Evolutionary conservation across 768 basidiomycete genomes (phyloP), one percentile per base, ranked within the genome.

Genomic region (Psilocybe cyanescens): DNA sequence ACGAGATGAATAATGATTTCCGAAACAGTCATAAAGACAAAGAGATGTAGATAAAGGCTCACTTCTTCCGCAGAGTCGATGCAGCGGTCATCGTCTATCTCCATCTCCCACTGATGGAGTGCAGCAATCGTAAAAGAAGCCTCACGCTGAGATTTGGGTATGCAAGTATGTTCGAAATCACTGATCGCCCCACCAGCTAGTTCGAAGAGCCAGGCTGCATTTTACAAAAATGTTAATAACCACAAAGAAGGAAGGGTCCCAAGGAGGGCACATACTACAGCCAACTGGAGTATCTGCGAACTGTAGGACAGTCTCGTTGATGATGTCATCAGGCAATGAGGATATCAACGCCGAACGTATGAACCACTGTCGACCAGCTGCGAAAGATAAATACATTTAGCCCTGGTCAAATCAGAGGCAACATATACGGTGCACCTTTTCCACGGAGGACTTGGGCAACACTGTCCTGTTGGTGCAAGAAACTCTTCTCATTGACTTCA

Each of bases 91-190:
- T 97, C 94, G 63, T 90, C 85, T 46, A 90, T 76, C 31, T 88
- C 84, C 77, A 95, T 89, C 62, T 92, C 90, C 95, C 95, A 97
- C 71, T 97, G 95, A 72, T 96, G 95, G 28, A 96, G 79, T 16
- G 95, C 94, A 2, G 92, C 91, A 57, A 97, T 86, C 2, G 91
- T 95, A 75, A 94, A 97, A 8, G 83, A 72, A 0, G 92, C 90
- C 71, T 94, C 83, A 51, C 95, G 87, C 68, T 94, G 91, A 9
- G 83, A 80, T 70, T 88, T 87, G 3, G 94, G 92, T 12, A 94
- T 74, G 65, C 91, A 92, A 11, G 81, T 87, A 64, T 89, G 81
- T 68, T 91, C 88, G 60, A 84, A 86, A 70, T 95, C 93, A 0
- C 74, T 72, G 44, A 93, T 83, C 1, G 91, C 91, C 16, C 93